Percentiles rank a stretch among this genome's conserved stretches.
These are phyloP conservation scores for Malus asiatica DNA, from an alignment of 306 rosid genomes.

Conservation along the genomic window DNA sequence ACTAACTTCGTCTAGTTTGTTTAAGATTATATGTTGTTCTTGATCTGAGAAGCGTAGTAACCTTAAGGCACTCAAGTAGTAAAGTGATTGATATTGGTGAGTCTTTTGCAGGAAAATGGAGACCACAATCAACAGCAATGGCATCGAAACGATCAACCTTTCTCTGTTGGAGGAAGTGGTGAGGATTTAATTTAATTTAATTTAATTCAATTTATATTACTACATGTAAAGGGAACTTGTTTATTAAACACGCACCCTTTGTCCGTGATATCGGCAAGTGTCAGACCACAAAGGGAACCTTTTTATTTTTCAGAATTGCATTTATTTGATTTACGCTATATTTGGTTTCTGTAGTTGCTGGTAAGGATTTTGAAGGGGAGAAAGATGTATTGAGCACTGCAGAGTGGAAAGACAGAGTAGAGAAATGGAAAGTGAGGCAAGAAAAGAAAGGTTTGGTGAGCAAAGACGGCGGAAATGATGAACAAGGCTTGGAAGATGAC, in stretches of 20 bases:
- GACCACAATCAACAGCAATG: slow-evolving; percentile 37
- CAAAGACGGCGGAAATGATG: slow-evolving; percentile 52
- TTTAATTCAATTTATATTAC: background rate
- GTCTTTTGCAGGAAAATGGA: slow-evolving; percentile 53
- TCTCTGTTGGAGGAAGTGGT: slow-evolving; percentile 69
- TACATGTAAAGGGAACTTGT: background rate
- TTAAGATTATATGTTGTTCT: background rate
- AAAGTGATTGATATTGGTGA: background rate
- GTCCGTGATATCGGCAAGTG: too few relatives aligned
- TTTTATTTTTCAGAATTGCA: background rate
- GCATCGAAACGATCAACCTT: slow-evolving; percentile 39
- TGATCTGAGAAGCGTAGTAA: background rate
- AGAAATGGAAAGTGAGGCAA: slow-evolving; percentile 95
- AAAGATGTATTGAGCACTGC: slow-evolving; percentile 29
- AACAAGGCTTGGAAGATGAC: slow-evolving; percentile 62
- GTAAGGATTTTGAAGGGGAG: slow-evolving; percentile 60
- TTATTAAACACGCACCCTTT: too few relatives aligned
- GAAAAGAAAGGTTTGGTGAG: slow-evolving; percentile 55
- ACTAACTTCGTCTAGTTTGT: background rate
- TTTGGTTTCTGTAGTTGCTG: slow-evolving; percentile 31
- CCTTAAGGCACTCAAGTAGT: background rate
- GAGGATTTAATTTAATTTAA: background rate
- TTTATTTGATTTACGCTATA: background rate
- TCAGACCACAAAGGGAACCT: too few relatives aligned
- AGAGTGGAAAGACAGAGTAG: slow-evolving; percentile 76